These are phyloP conservation scores for Ganoderma sinense DNA, from an alignment of 1,284 basidiomycete species.

Conservation along the genomic window DNA sequence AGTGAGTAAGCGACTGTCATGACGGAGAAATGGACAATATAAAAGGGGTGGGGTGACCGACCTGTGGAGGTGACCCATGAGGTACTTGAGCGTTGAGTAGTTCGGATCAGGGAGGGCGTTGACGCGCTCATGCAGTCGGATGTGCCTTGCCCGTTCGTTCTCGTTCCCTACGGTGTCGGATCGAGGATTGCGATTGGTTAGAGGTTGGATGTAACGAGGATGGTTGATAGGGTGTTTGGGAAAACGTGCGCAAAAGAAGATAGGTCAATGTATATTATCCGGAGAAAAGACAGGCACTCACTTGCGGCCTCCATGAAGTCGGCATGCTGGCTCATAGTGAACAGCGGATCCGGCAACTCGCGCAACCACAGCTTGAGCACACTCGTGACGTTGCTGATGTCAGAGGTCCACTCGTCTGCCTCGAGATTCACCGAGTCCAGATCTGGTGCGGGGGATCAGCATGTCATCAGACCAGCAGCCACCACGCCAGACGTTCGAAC, in stretches of 20 bases:
- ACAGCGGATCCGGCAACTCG: slow-evolving; percentile 93
- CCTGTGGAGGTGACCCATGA: slow-evolving; percentile 94
- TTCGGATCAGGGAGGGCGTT: slow-evolving; percentile 98
- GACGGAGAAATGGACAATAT: slow-evolving; percentile 3
- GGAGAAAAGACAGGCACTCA: slow-evolving; percentile 51
- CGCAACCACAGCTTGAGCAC: slow-evolving; percentile 97
- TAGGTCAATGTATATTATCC: background rate
- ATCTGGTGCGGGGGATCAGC: slow-evolving; percentile 56
- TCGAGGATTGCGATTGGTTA: background rate
- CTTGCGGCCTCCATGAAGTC: slow-evolving; percentile 96
- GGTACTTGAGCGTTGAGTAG: slow-evolving; percentile 96
- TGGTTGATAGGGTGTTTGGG: no score
- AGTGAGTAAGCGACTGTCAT: slow-evolving; percentile 2
- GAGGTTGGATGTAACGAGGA: background rate
- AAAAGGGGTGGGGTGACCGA: slow-evolving; percentile 43
- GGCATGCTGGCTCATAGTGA: slow-evolving; percentile 87
- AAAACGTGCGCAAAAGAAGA: background rate
- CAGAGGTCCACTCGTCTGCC: slow-evolving; percentile 88
- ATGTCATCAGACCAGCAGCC: slow-evolving; percentile 3
- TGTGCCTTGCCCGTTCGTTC: slow-evolving; percentile 92
- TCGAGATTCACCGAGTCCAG: slow-evolving; percentile 87
- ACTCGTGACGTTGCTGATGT: slow-evolving; percentile 96
- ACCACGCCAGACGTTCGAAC: background rate
- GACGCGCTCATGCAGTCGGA: slow-evolving; percentile 94
- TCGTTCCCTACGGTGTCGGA: slow-evolving; percentile 74